These are phyloP conservation scores for Hypoxylon sp. DNA, from an alignment of 2,329 filamentous ascomycete genomes.

Conservation along the genomic window DNA sequence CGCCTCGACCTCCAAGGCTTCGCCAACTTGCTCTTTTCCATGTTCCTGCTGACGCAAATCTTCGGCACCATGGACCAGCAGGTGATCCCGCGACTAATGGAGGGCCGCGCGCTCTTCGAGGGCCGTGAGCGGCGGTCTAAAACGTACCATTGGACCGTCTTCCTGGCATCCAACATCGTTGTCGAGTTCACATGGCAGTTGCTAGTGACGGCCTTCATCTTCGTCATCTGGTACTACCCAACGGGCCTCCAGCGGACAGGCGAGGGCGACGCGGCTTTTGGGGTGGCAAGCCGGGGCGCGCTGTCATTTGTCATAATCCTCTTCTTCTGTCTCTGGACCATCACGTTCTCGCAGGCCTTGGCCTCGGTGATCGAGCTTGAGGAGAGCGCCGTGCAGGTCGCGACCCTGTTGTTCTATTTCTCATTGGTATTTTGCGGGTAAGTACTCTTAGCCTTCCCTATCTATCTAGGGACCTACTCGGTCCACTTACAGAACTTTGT, in stretches of 20 bases:
- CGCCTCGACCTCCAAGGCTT: slow-evolving; percentile 80
- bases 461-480: neutral
- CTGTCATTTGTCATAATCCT: slow-evolving; percentile 1
- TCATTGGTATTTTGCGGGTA: slow-evolving; percentile 5
- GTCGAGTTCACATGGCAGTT: slow-evolving; percentile 74
- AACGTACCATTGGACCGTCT: slow-evolving; percentile 85
- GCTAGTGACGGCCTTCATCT: neutral
- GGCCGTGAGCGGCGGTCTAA: slow-evolving; percentile 84
- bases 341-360: slow-evolving; percentile 26
- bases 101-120: slow-evolving; percentile 83
- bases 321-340: neutral
- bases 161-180: slow-evolving; percentile 83
- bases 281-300: neutral
- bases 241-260: slow-evolving; percentile 12
- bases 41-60: slow-evolving; percentile 64
- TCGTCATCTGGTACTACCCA: slow-evolving; percentile 35
- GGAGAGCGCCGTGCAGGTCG: slow-evolving; percentile 22
- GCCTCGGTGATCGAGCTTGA: slow-evolving; percentile 11
- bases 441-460: neutral
- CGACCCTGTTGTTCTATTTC: slow-evolving; percentile 15
- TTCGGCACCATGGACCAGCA: slow-evolving; percentile 84
- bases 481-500: neutral
- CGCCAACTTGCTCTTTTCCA: slow-evolving; percentile 69
- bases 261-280: slow-evolving; percentile 7
- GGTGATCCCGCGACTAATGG: slow-evolving; percentile 85